Conservation (phyloP, 768 basidiomycete genomes). For the Auricularia heimuer region DNA sequence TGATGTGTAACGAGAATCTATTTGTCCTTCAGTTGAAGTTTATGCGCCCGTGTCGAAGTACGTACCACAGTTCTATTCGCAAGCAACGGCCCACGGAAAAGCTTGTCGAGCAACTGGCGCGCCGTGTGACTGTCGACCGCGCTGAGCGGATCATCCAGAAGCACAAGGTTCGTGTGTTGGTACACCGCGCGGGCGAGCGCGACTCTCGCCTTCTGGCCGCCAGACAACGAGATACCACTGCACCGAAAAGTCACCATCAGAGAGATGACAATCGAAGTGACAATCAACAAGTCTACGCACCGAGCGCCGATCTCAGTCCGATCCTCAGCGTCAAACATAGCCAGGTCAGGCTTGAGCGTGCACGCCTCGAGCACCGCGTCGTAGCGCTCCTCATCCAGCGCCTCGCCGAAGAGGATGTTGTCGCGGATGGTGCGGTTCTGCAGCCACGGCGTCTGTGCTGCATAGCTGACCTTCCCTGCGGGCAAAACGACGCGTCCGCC, state of each 20-base stretch:
- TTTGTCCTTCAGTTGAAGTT: constrained; percentile 8
- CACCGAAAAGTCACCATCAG: neutral
- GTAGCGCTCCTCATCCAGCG: constrained; percentile 29
- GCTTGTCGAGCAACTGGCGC: constrained; percentile 49
- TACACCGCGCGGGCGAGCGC: constrained; percentile 34
- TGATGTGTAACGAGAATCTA: constrained; percentile 59
- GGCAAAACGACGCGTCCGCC: constrained; percentile 26
- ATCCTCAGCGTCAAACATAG: constrained; percentile 33
- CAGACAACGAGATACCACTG: constrained; percentile 13
- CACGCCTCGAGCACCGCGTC: constrained; percentile 29
- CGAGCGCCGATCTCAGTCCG: constrained; percentile 25
- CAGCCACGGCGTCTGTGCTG: constrained; percentile 41
- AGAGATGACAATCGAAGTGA: neutral
- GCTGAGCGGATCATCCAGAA: constrained; percentile 34
- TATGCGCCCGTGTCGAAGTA: neutral
- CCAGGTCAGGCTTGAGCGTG: constrained; percentile 33
- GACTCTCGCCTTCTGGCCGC: constrained; percentile 22
- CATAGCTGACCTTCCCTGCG: constrained; percentile 21
- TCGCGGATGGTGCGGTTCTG: constrained; percentile 41
- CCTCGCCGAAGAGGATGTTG: constrained; percentile 52
- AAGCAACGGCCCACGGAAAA: constrained; percentile 58
- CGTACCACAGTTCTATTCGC: constrained; percentile 54
- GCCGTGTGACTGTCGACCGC: constrained; percentile 56
- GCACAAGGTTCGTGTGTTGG: constrained; percentile 32
- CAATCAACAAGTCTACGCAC: neutral